Base-by-base conservation (phyloP, 305 asterid genomes). In the Ruellia speciosa region DNA sequence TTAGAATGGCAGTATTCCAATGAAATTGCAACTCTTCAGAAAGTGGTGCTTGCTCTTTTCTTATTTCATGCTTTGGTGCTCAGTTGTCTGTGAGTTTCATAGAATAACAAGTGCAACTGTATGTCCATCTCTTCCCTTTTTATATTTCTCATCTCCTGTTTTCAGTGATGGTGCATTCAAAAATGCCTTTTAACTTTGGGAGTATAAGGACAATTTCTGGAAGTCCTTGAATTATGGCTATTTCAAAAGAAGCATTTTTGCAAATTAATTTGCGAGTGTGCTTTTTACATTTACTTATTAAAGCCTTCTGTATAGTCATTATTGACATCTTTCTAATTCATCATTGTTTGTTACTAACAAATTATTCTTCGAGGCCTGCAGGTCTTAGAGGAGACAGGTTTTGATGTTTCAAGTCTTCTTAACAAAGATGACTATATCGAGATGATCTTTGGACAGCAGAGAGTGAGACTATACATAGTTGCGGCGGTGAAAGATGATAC, bases 381-480 rank as follows among this genome's bases (percentile, higher is more conserved):
- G 94, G 94, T 85, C 54, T 69, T 75, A 52, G 95, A 85, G 67
- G 94, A 85, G 75, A 85, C 90, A 13, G 90, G 90, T 35, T 85
- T 85, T 69, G 88, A 85, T 69, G 79, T 85, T 64, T 82, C 90
- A 9, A 78, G 78, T 48, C 77, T 80, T 60, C 83, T 82, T 58
- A 69, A 80, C 66, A 75, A 77, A 64, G 94, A 80, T 7, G 83
- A 85, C 24, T 73, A 67, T 69, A 81, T 82, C 66, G 90, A 85
- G 66, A 89, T 75, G 87, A 81, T 83, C 35, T 86, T 89, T 63
- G 97, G 97, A 62, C 95, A 80, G 76, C 97, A 89, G 73, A 86
- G 97, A 66, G 90, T 82, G 73, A 81, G 94, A 59, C 75, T 85
- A 18, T 85, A 85, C 77, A 77, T 85, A 60, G 81, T 82, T 61